These are phyloP conservation scores for Populus hybrid DNA, from an alignment of 441 rosid genomes.

Conservation along the genomic window DNA sequence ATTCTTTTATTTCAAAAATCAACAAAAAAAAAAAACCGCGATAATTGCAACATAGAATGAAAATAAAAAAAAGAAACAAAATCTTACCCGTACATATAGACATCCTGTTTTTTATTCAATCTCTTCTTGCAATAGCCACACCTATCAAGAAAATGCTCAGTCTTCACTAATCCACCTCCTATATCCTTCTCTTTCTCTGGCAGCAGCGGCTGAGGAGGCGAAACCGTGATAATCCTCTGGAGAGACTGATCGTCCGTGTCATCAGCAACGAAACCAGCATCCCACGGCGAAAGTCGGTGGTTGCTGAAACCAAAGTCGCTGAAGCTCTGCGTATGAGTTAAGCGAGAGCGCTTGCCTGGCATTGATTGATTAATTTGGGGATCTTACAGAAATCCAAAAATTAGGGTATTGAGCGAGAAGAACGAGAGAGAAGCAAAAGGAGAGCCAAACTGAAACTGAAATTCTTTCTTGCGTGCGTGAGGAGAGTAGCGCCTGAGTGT, in stretches of 20 bases:
- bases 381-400: background rate
- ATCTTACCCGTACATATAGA: slow-evolving; percentile 38
- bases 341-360: slow-evolving; percentile 13
- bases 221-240: background rate
- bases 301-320: background rate
- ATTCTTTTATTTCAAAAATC: no score
- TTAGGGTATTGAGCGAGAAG: slow-evolving; percentile 8
- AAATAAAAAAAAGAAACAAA: background rate
- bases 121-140: slow-evolving; percentile 33
- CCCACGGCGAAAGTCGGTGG: background rate
- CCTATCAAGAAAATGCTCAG: slow-evolving; percentile 20
- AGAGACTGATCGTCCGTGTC: background rate
- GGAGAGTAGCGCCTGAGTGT: background rate
- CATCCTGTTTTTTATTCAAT: slow-evolving; percentile 17
- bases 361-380: background rate
- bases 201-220: background rate
- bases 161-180: background rate
- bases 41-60: background rate
- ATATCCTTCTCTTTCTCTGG: background rate
- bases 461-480: background rate
- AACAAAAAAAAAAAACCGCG: background rate
- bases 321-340: background rate
- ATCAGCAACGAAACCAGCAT: background rate
- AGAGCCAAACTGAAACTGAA: background rate
- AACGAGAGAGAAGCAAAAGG: background rate